These are phyloP conservation scores for Bipolaris cookei DNA, from an alignment of 2,329 filamentous ascomycete species.

Conservation along the genomic window DNA sequence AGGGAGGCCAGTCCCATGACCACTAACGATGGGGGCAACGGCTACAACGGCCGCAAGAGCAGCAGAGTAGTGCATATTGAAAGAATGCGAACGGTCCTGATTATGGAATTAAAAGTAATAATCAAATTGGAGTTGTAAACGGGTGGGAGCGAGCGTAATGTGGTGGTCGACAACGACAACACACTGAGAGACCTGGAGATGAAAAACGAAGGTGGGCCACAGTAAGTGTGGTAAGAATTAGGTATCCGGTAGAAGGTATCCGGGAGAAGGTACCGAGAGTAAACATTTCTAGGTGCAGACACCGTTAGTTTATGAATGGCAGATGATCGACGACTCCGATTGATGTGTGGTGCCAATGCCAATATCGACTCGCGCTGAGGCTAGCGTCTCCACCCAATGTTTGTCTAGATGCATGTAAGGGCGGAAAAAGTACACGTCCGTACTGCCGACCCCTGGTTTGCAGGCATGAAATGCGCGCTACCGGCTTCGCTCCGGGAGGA, in stretches of 20 bases:
- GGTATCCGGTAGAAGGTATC: slow-evolving; percentile 20
- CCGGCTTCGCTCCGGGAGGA: slow-evolving; percentile 23
- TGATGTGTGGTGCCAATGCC: slow-evolving; percentile 33
- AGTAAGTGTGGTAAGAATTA: slow-evolving; percentile 26
- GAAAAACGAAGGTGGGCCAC: slow-evolving; percentile 26
- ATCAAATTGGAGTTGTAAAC: slow-evolving; percentile 11
- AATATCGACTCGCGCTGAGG: slow-evolving; percentile 27
- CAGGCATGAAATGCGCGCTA: slow-evolving; percentile 22
- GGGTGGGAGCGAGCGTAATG: slow-evolving; percentile 43
- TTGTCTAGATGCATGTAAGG: slow-evolving; percentile 19
- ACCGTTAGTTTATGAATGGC: slow-evolving; percentile 29
- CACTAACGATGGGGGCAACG: slow-evolving; percentile 38
- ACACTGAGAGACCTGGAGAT: slow-evolving; percentile 35
- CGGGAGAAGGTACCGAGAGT: slow-evolving; percentile 18
- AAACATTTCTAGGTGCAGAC: slow-evolving; percentile 12
- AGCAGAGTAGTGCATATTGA: slow-evolving; percentile 44
- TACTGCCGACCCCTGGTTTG: slow-evolving; percentile 16
- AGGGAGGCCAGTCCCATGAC: slow-evolving; percentile 41
- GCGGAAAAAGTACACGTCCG: slow-evolving; percentile 22
- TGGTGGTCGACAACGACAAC: slow-evolving; percentile 32
- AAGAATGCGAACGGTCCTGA: slow-evolving; percentile 21
- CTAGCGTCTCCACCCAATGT: slow-evolving; percentile 18
- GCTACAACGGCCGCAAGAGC: slow-evolving; percentile 40
- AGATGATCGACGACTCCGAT: slow-evolving; percentile 24
- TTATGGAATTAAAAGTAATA: slow-evolving; percentile 32